These are phyloP conservation scores for Geopyxis carbonaria DNA, from an alignment of 495 filamentous ascomycete species.

Conservation along the genomic window DNA sequence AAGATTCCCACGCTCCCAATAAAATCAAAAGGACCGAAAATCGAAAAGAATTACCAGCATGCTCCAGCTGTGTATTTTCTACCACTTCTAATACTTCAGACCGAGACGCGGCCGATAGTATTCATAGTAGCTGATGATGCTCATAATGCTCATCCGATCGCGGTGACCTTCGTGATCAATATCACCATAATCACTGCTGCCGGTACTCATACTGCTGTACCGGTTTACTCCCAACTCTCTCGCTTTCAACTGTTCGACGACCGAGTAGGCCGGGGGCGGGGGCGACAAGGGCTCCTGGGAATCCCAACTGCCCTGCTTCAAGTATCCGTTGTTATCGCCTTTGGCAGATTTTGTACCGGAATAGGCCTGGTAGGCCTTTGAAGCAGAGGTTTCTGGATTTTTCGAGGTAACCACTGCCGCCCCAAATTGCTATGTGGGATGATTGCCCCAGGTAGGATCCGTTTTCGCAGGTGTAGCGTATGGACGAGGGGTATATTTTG, in stretches of 20 bases:
- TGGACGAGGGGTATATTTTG: too few species aligned
- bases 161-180: neutral
- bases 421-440: constrained; percentile 3
- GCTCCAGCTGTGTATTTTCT: too few species aligned
- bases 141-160: constrained; percentile 7
- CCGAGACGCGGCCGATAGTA: constrained; percentile 7
- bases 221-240: neutral
- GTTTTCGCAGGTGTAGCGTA: neutral
- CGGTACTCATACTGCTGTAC: constrained; percentile 1
- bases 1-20: too few species aligned
- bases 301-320: neutral
- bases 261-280: constrained; percentile 6
- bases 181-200: constrained; percentile 2
- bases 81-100: too few species aligned
- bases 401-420: neutral
- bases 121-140: constrained; percentile 7
- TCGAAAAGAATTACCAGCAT: too few species aligned
- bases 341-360: neutral
- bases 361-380: neutral
- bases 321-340: neutral
- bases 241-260: neutral
- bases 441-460: neutral
- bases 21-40: too few species aligned
- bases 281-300: constrained; percentile 3
- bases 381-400: neutral